A percentile compares a stretch with the other conserved stretches of the same genome.
These are phyloP conservation scores for Neurospora tetrasperma DNA, from an alignment of 495 filamentous ascomycete genomes.

Conservation along the genomic window DNA sequence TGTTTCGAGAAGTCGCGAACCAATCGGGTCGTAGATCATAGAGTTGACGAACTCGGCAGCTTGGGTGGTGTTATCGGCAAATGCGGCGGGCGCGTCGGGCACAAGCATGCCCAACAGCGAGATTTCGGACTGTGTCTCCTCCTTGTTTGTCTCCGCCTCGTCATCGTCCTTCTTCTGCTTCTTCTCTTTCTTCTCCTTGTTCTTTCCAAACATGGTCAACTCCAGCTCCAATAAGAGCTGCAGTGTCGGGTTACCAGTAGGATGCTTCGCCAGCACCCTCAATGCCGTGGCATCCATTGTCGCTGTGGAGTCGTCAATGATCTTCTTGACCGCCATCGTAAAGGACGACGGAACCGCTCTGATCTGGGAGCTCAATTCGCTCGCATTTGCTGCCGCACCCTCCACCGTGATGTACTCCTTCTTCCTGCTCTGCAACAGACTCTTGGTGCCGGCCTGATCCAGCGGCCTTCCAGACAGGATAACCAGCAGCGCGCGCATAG, in stretches of 20 bases:
- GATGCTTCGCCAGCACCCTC: constrained; percentile 72
- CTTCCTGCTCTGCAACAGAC: constrained; percentile 72
- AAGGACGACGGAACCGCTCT: constrained; percentile 72
- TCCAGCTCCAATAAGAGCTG: constrained; percentile 83
- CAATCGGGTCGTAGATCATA: constrained; percentile 78
- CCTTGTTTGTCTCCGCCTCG: constrained; percentile 1
- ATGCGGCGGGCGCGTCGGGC: constrained; percentile 33
- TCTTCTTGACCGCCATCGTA: constrained; percentile 58
- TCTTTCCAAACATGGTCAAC: constrained; percentile 54
- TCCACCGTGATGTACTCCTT: constrained; percentile 66
- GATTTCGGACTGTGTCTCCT: background rate
- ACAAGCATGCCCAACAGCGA: constrained; percentile 32
- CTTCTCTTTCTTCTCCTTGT: constrained; percentile 35
- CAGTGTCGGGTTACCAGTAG: constrained; percentile 78
- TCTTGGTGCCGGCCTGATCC: constrained; percentile 49
- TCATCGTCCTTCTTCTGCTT: constrained; percentile 19
- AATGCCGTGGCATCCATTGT: constrained; percentile 63
- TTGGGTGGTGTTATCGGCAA: constrained; percentile 30
- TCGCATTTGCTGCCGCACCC: constrained; percentile 23
- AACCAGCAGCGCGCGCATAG: constrained; percentile 71
- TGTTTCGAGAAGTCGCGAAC: constrained; percentile 79
- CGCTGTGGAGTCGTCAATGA: constrained; percentile 62
- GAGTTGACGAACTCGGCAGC: constrained; percentile 63
- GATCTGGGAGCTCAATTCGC: constrained; percentile 24
- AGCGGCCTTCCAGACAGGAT: constrained; percentile 77